Evolutionary conservation across 208 protist genomes (phyloP).

Genomic region (Eutreptiella sp.): DNA sequence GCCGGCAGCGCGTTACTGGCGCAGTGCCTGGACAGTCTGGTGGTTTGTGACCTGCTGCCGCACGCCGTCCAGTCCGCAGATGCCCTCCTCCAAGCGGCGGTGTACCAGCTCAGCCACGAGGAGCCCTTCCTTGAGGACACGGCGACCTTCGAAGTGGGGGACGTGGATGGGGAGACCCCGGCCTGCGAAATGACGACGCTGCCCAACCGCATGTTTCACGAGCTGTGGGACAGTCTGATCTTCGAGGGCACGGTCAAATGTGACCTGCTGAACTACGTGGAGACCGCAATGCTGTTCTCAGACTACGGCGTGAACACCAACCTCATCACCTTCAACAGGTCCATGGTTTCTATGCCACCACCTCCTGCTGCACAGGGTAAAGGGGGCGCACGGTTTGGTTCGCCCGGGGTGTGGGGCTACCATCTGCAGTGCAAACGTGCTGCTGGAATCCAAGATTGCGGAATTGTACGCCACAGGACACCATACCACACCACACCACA

Average conservation of each 20-base stretch:
- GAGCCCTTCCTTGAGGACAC: too few species aligned
- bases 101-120: too few species aligned
- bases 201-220: slow-evolving; percentile 60
- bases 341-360: slow-evolving; percentile 43
- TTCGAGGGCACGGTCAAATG: slow-evolving; percentile 68
- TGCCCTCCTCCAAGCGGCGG: too few species aligned
- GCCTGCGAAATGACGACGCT: slow-evolving; percentile 51
- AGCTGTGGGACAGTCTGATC: slow-evolving; percentile 72
- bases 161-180: slow-evolving; percentile 27
- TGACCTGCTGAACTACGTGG: slow-evolving; percentile 77
- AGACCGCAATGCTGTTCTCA: slow-evolving; percentile 74
- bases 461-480: too few species aligned
- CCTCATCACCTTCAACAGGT: slow-evolving; percentile 58
- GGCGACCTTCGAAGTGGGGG: slow-evolving; percentile 21
- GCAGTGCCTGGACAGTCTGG: too few species aligned
- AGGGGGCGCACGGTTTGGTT: background rate
- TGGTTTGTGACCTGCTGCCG: too few species aligned
- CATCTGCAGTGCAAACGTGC: too few species aligned
- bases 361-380: slow-evolving; percentile 13
- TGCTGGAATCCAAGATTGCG: too few species aligned
- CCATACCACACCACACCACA: too few species aligned
- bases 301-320: slow-evolving; percentile 61
- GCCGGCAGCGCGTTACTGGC: too few species aligned
- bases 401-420: too few species aligned
- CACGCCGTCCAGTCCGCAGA: too few species aligned